These are phyloP conservation scores for Borovskyia barvae DNA, from an alignment of 208 protist species.

Conservation along the genomic window DNA sequence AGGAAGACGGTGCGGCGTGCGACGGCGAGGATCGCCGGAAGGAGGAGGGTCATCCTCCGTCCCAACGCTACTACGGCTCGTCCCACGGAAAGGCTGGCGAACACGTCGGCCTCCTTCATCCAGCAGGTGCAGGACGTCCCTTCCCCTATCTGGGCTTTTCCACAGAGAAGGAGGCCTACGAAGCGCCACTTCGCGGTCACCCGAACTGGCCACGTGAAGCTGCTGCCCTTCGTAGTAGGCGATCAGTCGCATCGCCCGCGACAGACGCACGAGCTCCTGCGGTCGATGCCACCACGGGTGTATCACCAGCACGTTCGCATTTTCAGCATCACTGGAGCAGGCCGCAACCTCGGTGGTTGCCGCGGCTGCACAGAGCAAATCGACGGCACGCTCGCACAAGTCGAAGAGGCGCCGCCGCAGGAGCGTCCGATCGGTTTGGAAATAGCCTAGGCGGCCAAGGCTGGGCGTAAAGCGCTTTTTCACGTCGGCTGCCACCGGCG, in stretches of 20 bases:
- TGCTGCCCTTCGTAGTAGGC: slow-evolving; percentile 9
- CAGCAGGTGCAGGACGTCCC: too few species aligned
- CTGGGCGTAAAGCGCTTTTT: slow-evolving; percentile 5
- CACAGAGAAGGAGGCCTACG: too few species aligned
- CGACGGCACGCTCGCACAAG: slow-evolving; percentile 14
- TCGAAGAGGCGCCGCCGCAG: slow-evolving; percentile 21
- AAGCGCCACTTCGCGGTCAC: too few species aligned
- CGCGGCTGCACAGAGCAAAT: slow-evolving; percentile 4
- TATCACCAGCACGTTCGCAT: neutral
- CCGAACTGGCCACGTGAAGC: too few species aligned
- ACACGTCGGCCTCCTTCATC: too few species aligned
- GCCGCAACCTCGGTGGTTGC: neutral
- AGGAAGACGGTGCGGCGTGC: neutral
- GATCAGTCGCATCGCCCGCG: slow-evolving; percentile 12
- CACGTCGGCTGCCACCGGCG: neutral
- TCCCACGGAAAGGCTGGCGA: too few species aligned
- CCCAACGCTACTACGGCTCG: too few species aligned
- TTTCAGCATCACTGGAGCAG: neutral
- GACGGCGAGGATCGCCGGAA: neutral
- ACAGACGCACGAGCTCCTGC: slow-evolving; percentile 32
- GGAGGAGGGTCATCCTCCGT: neutral
- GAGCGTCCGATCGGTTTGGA: slow-evolving; percentile 31
- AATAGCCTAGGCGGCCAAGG: slow-evolving; percentile 18
- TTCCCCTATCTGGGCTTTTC: too few species aligned
- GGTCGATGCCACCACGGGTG: slow-evolving; percentile 22